Conservation (phyloP, 345 rosid genomes). For the Sonneratia caseolaris region DNA sequence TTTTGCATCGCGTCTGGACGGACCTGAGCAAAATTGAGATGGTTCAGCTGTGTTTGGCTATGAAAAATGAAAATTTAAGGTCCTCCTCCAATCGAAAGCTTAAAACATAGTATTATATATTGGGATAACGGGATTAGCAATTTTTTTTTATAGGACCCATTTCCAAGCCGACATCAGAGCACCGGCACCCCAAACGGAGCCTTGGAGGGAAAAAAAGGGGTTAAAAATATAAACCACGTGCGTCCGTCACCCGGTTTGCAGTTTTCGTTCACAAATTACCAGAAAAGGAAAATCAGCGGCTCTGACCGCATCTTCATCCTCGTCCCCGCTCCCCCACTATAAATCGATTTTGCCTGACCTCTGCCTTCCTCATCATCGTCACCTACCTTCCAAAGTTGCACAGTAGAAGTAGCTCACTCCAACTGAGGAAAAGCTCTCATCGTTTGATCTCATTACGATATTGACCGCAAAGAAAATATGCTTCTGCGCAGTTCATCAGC, state of each 20-base stretch:
- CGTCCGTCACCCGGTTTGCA: not conserved
- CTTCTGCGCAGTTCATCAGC: conserved; percentile 4
- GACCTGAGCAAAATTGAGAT: not conserved
- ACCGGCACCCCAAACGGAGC: no score
- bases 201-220: no score
- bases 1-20: not conserved
- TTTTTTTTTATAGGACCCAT: no score
- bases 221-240: not conserved
- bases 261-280: not conserved
- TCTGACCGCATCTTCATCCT: not conserved
- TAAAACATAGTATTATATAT: no score
- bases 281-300: not conserved
- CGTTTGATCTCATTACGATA: not conserved
- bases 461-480: not conserved
- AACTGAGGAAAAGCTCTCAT: not conserved
- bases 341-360: not conserved
- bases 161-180: no score
- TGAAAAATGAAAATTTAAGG: not conserved
- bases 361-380: not conserved
- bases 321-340: not conserved
- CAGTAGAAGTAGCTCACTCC: not conserved
- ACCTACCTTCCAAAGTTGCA: not conserved
- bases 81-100: no score
- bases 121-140: no score
- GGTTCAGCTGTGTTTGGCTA: not conserved